These are phyloP conservation scores for Paxillus ammoniavirescens DNA, from an alignment of 768 basidiomycete species.

Conservation along the genomic window DNA sequence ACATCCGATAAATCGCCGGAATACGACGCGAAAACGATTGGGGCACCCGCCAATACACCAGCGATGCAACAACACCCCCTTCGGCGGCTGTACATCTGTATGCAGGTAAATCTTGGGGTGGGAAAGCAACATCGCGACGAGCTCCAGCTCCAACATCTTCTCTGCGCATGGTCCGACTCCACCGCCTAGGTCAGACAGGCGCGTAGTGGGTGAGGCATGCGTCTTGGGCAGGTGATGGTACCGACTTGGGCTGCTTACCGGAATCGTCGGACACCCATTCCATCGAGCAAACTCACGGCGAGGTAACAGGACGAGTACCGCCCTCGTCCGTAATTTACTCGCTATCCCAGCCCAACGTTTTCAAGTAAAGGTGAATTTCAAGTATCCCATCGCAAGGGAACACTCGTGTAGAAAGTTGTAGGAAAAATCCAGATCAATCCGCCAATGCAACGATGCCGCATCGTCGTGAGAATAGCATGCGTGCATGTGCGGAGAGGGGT, in stretches of 20 bases:
- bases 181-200: slow-evolving; percentile 86
- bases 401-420: no score
- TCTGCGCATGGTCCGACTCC: slow-evolving; percentile 83
- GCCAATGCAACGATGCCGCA: no score
- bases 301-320: slow-evolving; percentile 15
- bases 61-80: slow-evolving; percentile 85
- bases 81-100: slow-evolving; percentile 87
- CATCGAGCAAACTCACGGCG: slow-evolving; percentile 30
- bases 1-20: no score
- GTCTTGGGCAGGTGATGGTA: slow-evolving; percentile 25
- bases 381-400: no score
- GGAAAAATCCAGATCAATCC: no score
- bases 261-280: slow-evolving; percentile 37
- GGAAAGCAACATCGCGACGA: slow-evolving; percentile 92
- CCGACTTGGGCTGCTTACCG: slow-evolving; percentile 54
- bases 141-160: slow-evolving; percentile 91
- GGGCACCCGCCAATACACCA: no score
- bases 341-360: no score
- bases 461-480: no score
- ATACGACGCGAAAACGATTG: no score
- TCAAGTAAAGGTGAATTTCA: no score
- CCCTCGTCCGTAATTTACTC: no score
- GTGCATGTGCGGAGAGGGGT: no score
- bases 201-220: slow-evolving; percentile 67
- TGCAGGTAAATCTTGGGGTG: slow-evolving; percentile 96